These are phyloP conservation scores for Puccinia hordei DNA, from an alignment of 1,284 basidiomycete genomes.

Conservation along the genomic window DNA sequence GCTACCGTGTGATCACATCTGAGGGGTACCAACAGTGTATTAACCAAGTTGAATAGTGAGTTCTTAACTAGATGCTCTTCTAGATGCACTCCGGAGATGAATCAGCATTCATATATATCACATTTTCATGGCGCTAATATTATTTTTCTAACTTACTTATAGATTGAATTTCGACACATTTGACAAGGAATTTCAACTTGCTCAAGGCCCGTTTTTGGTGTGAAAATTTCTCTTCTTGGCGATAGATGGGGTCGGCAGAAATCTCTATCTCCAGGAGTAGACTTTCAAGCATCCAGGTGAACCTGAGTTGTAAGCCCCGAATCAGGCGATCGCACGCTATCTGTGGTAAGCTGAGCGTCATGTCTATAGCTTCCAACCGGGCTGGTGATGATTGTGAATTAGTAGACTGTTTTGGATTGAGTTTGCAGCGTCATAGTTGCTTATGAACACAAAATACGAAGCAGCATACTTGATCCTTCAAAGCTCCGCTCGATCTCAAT, in stretches of 20 bases:
- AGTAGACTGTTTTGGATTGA: background rate
- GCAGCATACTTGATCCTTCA: slow-evolving; percentile 6
- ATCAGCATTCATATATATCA: background rate
- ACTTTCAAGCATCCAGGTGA: slow-evolving; percentile 10
- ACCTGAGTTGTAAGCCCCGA: slow-evolving; percentile 4
- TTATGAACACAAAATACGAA: background rate
- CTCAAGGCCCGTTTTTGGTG: slow-evolving; percentile 22
- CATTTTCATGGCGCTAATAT: background rate
- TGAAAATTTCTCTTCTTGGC: background rate
- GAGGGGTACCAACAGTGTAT: slow-evolving; percentile 10
- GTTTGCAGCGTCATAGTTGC: background rate
- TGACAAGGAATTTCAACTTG: slow-evolving; percentile 9
- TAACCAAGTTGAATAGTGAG: slow-evolving; percentile 13
- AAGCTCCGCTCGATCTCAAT: slow-evolving; percentile 8
- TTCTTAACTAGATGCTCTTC: slow-evolving; percentile 3
- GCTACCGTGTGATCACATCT: slow-evolving; percentile 13
- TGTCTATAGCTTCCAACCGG: background rate
- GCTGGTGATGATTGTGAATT: background rate
- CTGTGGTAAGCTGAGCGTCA: slow-evolving; percentile 5
- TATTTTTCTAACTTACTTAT: slow-evolving; percentile 8
- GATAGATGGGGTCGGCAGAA: background rate
- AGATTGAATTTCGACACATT: slow-evolving; percentile 1
- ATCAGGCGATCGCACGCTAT: background rate
- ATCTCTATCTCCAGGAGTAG: slow-evolving; percentile 12
- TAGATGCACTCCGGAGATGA: background rate